Evolutionary conservation across 257 asterid species (phyloP), one percentile per base, ranked within the genome.

Genomic region (Jaltomata sinuosa): DNA sequence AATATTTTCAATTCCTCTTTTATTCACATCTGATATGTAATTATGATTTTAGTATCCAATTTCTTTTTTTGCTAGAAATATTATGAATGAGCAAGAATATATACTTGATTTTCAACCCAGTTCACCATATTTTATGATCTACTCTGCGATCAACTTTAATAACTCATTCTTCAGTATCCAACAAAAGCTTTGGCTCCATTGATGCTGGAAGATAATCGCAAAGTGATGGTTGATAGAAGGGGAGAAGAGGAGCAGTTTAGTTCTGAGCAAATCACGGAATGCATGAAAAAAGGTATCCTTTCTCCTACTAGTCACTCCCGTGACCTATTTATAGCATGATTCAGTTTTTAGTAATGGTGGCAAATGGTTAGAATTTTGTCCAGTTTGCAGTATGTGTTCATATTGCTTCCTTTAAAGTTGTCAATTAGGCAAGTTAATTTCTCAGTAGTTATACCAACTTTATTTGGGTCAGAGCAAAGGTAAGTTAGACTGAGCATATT

Each of bases 111-210:
- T 76, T 40, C 79, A 71, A 71, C 3, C 50, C 29, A 71, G 19
- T 71, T 18, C 53, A 5, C 57, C 31, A 11, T 67, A 65, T 14
- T 14, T 61, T 81, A 15, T 14, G 45, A 38, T 19, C 27, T 38
- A 21, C n/a, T 19, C 52, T 85, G 40, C 57, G 61, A 71, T 84
- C 79, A 10, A 45, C 80, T 8, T 69, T 22, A 47, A 34, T 84
- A 18, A 22, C 45, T 79, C 80, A 80, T 64, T n/a, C 81, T 88
- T 42, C 90, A 95, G 99, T 94, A 93, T 89, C 99, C 99, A 83
- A 96, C 99, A 49, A 96, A 96, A 88, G 99, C 99, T 57, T 88
- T 96, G 89, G 98, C 93, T 53, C 98, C 99, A 8, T 74, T 92
- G 49, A 92, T 93, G 97, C 93, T 96, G 45, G 97, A 94, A 90